phyloP scores from a whole-genome alignment of 208 protist species.

The Kentomonas sorsogonicus region DNA sequence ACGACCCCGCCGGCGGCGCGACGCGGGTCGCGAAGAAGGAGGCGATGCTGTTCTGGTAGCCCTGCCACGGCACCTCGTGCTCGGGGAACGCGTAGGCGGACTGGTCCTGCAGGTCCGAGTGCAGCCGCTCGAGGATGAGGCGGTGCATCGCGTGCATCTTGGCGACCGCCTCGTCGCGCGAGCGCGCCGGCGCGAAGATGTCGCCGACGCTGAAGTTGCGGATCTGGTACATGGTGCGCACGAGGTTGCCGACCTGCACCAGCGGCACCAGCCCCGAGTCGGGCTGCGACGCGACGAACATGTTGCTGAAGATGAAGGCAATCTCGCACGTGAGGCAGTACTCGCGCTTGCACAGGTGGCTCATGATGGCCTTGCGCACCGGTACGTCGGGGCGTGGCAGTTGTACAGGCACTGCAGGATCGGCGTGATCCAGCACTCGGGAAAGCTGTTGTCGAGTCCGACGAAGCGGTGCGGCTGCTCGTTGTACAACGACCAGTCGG shows the following conservation, averaged over 20 bases:
- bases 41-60: slow-evolving; percentile 73
- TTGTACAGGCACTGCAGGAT: slow-evolving; percentile 83
- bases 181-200: slow-evolving; percentile 70
- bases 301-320: slow-evolving; percentile 84
- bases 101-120: slow-evolving; percentile 78
- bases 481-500: slow-evolving; percentile 83
- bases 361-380: slow-evolving; percentile 71
- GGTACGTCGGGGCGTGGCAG: slow-evolving; percentile 77
- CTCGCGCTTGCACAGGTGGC: slow-evolving; percentile 73
- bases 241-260: slow-evolving; percentile 74
- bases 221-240: slow-evolving; percentile 76
- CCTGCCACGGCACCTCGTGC: slow-evolving; percentile 40
- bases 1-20: slow-evolving; percentile 48
- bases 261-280: slow-evolving; percentile 73
- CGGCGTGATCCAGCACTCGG: slow-evolving; percentile 84
- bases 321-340: slow-evolving; percentile 89
- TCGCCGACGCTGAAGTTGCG: slow-evolving; percentile 34
- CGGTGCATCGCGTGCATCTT: slow-evolving; percentile 76
- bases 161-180: slow-evolving; percentile 78
- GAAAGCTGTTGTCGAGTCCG: slow-evolving; percentile 85
- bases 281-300: slow-evolving; percentile 62
- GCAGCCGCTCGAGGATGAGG: slow-evolving; percentile 64
- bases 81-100: slow-evolving; percentile 69
- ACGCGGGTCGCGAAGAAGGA: slow-evolving; percentile 83
- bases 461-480: slow-evolving; percentile 68